Percentiles rank a stretch among this genome's conserved stretches.
phyloP scores from a whole-genome alignment of 805 yeast species.

The Myxozyma geophila region DNA sequence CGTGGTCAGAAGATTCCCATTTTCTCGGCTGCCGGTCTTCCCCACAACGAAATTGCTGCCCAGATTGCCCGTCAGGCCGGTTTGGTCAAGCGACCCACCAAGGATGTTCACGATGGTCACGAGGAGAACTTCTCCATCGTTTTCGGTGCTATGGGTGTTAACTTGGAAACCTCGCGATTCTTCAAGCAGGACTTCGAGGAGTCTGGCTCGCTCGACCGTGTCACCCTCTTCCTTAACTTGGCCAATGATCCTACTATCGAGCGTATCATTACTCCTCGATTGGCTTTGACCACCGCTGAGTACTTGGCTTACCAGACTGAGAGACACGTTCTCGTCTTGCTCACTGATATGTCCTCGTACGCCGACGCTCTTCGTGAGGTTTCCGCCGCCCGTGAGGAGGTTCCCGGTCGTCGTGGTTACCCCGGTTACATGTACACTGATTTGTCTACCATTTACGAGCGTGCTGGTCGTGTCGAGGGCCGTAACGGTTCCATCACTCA shows the following conservation, averaged over 20 bases:
- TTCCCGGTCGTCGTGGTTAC: constrained; percentile 99
- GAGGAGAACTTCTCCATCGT: constrained; percentile 99
- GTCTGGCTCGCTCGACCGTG: constrained; percentile 97
- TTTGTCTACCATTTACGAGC: constrained; percentile 97
- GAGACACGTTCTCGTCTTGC: constrained; percentile 95
- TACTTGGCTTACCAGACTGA: constrained; percentile 98
- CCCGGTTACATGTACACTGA: constrained; percentile 99
- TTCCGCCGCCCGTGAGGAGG: constrained; percentile 99
- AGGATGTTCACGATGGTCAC: constrained; percentile 99
- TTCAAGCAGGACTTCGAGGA: constrained; percentile 99
- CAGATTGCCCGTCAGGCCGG: constrained; percentile 99
- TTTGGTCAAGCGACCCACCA: constrained; percentile 91
- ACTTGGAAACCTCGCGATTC: constrained; percentile 96
- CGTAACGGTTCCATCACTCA: constrained; percentile 99
- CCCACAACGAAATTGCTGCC: constrained; percentile 99
- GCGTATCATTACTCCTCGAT: constrained; percentile 98
- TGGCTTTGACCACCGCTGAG: constrained; percentile 98
- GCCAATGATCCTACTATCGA: constrained; percentile 99
- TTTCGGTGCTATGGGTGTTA: constrained; percentile 99
- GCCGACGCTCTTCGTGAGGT: constrained; percentile 99
- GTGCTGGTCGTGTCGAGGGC: constrained; percentile 99
- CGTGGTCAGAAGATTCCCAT: constrained; percentile 99
- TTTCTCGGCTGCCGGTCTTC: constrained; percentile 98
- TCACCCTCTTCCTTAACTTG: constrained; percentile 92
- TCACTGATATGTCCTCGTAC: constrained; percentile 99